These are phyloP conservation scores for Symbiodinium pilosum DNA, from an alignment of 73 alveolate genomes.

Conservation along the genomic window DNA sequence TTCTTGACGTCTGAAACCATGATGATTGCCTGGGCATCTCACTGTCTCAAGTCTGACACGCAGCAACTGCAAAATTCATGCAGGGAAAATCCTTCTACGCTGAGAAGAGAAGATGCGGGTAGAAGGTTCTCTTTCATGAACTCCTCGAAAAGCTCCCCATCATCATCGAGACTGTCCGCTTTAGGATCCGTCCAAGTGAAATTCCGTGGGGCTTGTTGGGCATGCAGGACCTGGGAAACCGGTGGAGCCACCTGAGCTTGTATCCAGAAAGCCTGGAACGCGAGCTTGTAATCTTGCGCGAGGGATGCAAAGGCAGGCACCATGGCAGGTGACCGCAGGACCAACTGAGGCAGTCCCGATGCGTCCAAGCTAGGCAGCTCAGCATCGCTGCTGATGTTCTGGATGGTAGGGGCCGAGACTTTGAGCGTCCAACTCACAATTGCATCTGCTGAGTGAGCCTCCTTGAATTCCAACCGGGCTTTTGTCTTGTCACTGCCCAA, in stretches of 20 bases:
- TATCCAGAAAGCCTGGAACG: not conserved
- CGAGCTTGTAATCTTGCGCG: conserved; percentile 47
- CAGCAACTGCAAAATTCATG: no score
- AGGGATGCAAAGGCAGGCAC: conserved; percentile 61
- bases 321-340: conserved; percentile 43
- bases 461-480: conserved; percentile 33
- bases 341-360: conserved; percentile 7
- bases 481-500: conserved; percentile 41
- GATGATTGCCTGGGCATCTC: not conserved
- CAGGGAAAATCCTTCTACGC: no score
- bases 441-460: conserved; percentile 58
- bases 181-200: conserved; percentile 54
- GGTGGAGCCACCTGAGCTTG: not conserved
- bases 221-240: conserved; percentile 25
- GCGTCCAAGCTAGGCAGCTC: not conserved
- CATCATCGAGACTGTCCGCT: conserved; percentile 51
- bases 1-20: not conserved
- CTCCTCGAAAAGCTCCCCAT: conserved; percentile 63
- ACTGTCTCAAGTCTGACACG: no score
- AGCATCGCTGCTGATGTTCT: not conserved
- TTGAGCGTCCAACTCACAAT: conserved; percentile 59
- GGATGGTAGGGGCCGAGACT: conserved; percentile 75
- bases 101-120: conserved; percentile 27
- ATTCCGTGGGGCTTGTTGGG: conserved; percentile 4
- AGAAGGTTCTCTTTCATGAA: conserved; percentile 26